Evolutionary conservation across 805 yeast genomes (phyloP).

Genomic region (Peterozyma toletana): DNA sequence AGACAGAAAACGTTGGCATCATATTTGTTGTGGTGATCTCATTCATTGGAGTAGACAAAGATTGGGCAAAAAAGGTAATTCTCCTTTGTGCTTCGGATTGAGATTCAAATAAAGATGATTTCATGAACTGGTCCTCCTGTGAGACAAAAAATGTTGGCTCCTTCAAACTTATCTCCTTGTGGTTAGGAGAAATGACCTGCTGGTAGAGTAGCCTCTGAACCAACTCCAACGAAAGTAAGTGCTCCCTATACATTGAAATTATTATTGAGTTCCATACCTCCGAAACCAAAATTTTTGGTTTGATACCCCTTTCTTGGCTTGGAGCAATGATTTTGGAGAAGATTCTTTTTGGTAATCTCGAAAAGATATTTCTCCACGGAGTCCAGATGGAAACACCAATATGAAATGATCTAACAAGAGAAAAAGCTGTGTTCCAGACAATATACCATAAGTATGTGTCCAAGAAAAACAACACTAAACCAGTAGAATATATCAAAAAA

Average conservation of each 20-base stretch:
- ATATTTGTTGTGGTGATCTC: constrained; percentile 57
- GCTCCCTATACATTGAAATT: constrained; percentile 77
- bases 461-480: constrained; percentile 61
- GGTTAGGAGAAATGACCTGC: constrained; percentile 29
- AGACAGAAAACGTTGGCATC: constrained; percentile 79
- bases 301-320: constrained; percentile 21
- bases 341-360: constrained; percentile 70
- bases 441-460: constrained; percentile 87
- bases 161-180: constrained; percentile 35
- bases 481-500: constrained; percentile 47
- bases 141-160: constrained; percentile 78
- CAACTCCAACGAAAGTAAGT: constrained; percentile 66
- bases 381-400: constrained; percentile 82
- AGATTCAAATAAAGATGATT: constrained; percentile 47
- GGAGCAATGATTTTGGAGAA: constrained; percentile 59
- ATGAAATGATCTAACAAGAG: constrained; percentile 63
- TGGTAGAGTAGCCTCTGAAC: constrained; percentile 60
- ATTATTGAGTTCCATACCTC: constrained; percentile 83
- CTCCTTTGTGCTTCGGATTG: constrained; percentile 78
- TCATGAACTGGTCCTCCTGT: constrained; percentile 63
- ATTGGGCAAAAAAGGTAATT: constrained; percentile 84
- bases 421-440: constrained; percentile 68
- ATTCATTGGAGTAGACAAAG: constrained; percentile 79
- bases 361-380: constrained; percentile 80
- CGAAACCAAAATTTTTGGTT: constrained; percentile 51